A percentile compares a stretch with the other conserved stretches of the same genome.
Conservation (phyloP, 2,329 filamentous ascomycete species). For the Fusarium longipes region DNA sequence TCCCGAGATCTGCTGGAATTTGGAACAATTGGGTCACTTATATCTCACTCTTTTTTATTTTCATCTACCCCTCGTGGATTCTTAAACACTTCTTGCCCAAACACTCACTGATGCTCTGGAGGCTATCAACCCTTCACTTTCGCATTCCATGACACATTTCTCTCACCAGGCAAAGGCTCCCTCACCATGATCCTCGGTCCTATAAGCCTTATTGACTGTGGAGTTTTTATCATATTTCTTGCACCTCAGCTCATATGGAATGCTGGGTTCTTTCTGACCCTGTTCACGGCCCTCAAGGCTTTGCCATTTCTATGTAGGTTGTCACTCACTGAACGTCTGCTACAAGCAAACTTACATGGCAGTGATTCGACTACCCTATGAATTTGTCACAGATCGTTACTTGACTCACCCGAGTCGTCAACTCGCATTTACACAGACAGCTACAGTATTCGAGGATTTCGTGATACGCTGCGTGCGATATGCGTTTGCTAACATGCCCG, state of each 20-base stretch:
- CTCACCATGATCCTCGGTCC: conserved; percentile 76
- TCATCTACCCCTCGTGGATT: neutral
- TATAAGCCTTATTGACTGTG: conserved; percentile 80
- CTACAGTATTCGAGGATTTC: conserved; percentile 80
- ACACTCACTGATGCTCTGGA: neutral
- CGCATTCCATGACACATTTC: conserved; percentile 18
- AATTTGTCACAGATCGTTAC: conserved; percentile 50
- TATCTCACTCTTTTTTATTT: neutral
- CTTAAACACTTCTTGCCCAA: neutral
- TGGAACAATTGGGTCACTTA: conserved; percentile 9
- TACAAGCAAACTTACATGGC: conserved; percentile 25
- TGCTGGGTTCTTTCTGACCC: conserved; percentile 70
- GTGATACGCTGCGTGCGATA: conserved; percentile 82
- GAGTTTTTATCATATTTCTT: conserved; percentile 77
- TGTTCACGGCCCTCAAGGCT: conserved; percentile 67
- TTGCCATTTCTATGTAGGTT: conserved; percentile 76
- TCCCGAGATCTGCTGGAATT: neutral
- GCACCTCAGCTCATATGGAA: conserved; percentile 76
- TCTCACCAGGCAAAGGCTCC: conserved; percentile 11
- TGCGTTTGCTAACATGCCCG: conserved; percentile 78
- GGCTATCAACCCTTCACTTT: neutral
- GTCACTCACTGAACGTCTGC: neutral
- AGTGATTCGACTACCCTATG: conserved; percentile 48
- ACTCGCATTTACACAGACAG: conserved; percentile 73
- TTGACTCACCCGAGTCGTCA: conserved; percentile 46